Base-by-base conservation (phyloP, 441 rosid species). In the Bruguiera hainesii region DNA sequence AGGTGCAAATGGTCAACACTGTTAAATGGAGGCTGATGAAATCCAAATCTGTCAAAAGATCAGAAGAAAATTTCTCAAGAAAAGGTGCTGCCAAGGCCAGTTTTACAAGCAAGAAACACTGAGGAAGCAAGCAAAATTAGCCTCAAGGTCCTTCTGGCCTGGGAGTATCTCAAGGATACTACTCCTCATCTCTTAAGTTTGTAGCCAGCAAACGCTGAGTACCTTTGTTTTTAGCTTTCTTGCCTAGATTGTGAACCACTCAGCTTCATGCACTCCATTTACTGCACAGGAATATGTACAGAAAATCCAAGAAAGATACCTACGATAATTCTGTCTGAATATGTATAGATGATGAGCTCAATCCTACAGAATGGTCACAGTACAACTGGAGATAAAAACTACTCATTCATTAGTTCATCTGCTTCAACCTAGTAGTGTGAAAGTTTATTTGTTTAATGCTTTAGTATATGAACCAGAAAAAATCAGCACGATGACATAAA, bases 11-110 rank as follows among this genome's bases (percentile, higher is more conserved):
- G 98, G 75, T 84, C 62, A 50, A 91, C 92, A 73, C 91, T 91
- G 78, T 87, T 91, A 5, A 94, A 65, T n/a, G 96, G 97, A 67
- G 97, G 98, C 76, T 68, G 96, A 81, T 94, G 96, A 74, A 91
- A 91, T 31, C 97, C 31, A 29, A 39, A 79, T 70, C 80, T 81
- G 78, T 62, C 64, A 75, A 67, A 60, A 68, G 16, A 21, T 53
- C 16, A 53, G 16, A 53, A 21, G 15, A 21, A 53, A 4, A 53
- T 53, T 53, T 53, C 57, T 53, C 29, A 53, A 21, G 57, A 9
- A 21, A 53, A 3, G 26, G 23, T 21, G 5, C 26, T 21, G 23
- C 16, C 15, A 53, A 42, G 21, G 23, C 29, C 29, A 53, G 15
- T 20, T 53, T 42, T 18, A 42, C 48, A 11, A 11, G 48, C 48